These are phyloP conservation scores for Malassezia furfur DNA, from an alignment of 1,284 basidiomycete species.

Conservation along the genomic window DNA sequence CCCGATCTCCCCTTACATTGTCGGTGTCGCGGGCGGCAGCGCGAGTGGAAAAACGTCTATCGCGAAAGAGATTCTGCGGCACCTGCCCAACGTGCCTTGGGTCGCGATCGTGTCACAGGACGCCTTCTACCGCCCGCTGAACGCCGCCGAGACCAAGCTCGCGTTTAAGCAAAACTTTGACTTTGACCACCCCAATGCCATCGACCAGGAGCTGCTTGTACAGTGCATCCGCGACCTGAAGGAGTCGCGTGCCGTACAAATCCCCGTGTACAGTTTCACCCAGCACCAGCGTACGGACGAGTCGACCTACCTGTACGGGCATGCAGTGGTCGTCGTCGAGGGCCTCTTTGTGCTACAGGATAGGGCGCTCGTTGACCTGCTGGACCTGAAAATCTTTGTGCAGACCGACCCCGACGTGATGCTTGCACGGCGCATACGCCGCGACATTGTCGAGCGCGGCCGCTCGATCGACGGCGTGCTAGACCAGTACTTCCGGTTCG, in stretches of 20 bases:
- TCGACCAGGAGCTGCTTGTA: constrained; percentile 76
- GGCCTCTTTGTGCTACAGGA: constrained; percentile 82
- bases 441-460: constrained; percentile 80
- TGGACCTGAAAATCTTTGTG: constrained; percentile 70
- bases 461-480: constrained; percentile 75
- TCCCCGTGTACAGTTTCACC: constrained; percentile 87
- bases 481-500: constrained; percentile 85
- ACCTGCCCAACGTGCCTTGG: constrained; percentile 42
- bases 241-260: constrained; percentile 57
- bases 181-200: constrained; percentile 85
- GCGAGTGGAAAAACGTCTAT: constrained; percentile 70
- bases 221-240: constrained; percentile 70
- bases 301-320: constrained; percentile 85
- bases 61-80: constrained; percentile 31
- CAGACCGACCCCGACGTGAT: constrained; percentile 86
- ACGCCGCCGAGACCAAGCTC: constrained; percentile 61
- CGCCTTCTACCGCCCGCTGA: constrained; percentile 79
- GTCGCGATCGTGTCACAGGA: constrained; percentile 57
- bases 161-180: constrained; percentile 79
- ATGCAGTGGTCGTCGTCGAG: constrained; percentile 87
- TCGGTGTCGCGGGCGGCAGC: constrained; percentile 19
- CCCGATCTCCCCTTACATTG: constrained; percentile 33
- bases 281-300: constrained; percentile 78
- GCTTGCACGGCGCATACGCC: constrained; percentile 79
- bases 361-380: constrained; percentile 60